These are phyloP conservation scores for Lipomyces starkeyi DNA, from an alignment of 805 yeast species.

Conservation along the genomic window DNA sequence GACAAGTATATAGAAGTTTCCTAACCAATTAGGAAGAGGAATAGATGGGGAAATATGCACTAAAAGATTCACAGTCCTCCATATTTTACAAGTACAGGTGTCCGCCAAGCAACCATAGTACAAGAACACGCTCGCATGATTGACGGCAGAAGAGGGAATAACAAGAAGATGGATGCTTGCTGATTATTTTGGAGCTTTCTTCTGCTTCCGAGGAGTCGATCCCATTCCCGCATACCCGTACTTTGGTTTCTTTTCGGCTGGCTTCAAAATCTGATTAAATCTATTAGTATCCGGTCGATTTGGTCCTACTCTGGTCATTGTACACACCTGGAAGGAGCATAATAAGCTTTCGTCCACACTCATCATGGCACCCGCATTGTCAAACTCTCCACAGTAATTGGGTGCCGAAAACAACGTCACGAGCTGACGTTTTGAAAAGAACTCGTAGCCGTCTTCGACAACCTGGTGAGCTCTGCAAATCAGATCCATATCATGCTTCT, in stretches of 20 bases:
- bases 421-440: conserved; percentile 92
- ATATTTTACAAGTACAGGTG: conserved; percentile 5
- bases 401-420: conserved; percentile 97
- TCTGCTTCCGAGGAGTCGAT: conserved; percentile 35
- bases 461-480: conserved; percentile 99
- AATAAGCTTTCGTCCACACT: conserved; percentile 94
- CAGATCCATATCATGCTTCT: conserved; percentile 96
- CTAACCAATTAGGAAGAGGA: conserved; percentile 15
- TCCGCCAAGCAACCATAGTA: not conserved
- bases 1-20: conserved; percentile 11
- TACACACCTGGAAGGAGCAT: conserved; percentile 69
- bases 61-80: not conserved
- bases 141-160: not conserved
- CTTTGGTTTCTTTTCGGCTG: conserved; percentile 94
- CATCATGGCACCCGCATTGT: conserved; percentile 99
- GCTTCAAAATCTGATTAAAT: conserved; percentile 70
- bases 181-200: conserved; percentile 28
- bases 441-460: conserved; percentile 98
- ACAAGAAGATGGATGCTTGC: not conserved
- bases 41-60: conserved; percentile 1
- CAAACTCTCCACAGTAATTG: conserved; percentile 94
- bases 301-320: not conserved
- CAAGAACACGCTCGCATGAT: not conserved
- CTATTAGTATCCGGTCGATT: conserved; percentile 50
- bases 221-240: conserved; percentile 51